Base-by-base conservation (phyloP, 176 grass and related monocot species). In the Triticum monococcum region DNA sequence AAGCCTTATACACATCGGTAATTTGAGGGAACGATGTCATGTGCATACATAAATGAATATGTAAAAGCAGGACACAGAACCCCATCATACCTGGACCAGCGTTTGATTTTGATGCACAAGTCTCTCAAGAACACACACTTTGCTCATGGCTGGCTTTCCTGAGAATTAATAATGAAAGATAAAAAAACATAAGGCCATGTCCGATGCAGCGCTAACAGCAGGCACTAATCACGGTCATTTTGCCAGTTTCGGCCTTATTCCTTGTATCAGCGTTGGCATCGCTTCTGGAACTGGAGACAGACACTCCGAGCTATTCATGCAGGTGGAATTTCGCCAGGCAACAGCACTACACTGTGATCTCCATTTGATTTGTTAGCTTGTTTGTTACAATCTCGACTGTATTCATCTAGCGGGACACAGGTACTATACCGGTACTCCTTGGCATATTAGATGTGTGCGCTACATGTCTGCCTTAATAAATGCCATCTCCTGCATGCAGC, bases 111-210 rank as follows among this genome's bases (percentile, higher is more conserved):
- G 65, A 22, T 80, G 82, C 54, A 18, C 14, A 81, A 92, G 81
- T 84, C 91, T 94, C 74, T 98, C 88, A 88, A 96, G 90, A 87
- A 94, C 91, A 48, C 77, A 68, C 16, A 98, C 92, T 91, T 89
- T 98, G 90, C 93, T 98, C 86, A 86, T 89, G 33, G 96, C 78
- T 66, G 92, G 88, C 82, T 98, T 98, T 60, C 96, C 93, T 98
- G 87, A 71, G 85, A 86, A 80, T 68, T 14, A 5, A 80, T 24
- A 61, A 9, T 14, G 26, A 32, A 72, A 66, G 50, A 68, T 85
- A 86, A 63, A 80, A 48, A 63, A 43, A 76, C 32, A 68, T 26
- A 75, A 75, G 72, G 20, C 54, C 54, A 59, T 59, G 54, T 22
- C 54, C 54, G 8, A 22, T 8, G 3, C 20, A 59, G 54, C 18